Evolutionary conservation across 1,284 basidiomycete species (phyloP).

Genomic region (Hemileia vastatrix): DNA sequence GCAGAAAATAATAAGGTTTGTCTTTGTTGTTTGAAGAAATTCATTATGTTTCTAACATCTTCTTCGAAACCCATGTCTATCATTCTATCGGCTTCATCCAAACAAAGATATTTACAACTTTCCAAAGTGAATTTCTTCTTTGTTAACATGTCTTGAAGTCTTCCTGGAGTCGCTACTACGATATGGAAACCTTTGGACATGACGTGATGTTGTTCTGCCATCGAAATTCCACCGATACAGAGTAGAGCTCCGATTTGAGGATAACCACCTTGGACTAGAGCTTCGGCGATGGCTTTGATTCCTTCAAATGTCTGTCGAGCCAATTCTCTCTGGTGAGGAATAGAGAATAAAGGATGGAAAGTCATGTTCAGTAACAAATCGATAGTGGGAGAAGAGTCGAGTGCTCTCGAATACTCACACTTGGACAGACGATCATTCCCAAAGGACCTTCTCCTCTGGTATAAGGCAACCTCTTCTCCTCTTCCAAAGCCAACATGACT

Average conservation of each 20-base stretch:
- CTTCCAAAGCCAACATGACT: conserved; percentile 36
- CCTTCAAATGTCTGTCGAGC: conserved; percentile 42
- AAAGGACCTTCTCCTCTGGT: conserved; percentile 39
- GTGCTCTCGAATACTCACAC: too few relatives aligned
- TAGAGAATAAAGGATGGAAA: neutral
- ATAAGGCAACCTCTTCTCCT: conserved; percentile 36
- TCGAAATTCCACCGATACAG: conserved; percentile 43
- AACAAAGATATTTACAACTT: conserved; percentile 40
- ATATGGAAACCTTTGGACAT: conserved; percentile 41
- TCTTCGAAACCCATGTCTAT: conserved; percentile 45
- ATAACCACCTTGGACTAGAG: conserved; percentile 37
- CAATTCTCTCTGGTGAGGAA: conserved; percentile 31
- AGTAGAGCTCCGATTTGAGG: conserved; percentile 39
- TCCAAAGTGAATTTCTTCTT: conserved; percentile 39
- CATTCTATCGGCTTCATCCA: conserved; percentile 44
- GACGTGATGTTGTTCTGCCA: conserved; percentile 41
- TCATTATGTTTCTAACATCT: conserved; percentile 42
- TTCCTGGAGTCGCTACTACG: conserved; percentile 42
- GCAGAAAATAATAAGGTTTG: conserved; percentile 43
- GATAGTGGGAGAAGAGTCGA: neutral
- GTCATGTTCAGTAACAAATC: too few relatives aligned
- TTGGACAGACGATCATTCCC: conserved; percentile 43
- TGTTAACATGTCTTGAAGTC: conserved; percentile 41
- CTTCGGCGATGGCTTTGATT: conserved; percentile 36
- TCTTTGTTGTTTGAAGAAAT: conserved; percentile 39